Conservation (phyloP, 2,329 filamentous ascomycete genomes). For the Pseudocercospora cruenta region DNA sequence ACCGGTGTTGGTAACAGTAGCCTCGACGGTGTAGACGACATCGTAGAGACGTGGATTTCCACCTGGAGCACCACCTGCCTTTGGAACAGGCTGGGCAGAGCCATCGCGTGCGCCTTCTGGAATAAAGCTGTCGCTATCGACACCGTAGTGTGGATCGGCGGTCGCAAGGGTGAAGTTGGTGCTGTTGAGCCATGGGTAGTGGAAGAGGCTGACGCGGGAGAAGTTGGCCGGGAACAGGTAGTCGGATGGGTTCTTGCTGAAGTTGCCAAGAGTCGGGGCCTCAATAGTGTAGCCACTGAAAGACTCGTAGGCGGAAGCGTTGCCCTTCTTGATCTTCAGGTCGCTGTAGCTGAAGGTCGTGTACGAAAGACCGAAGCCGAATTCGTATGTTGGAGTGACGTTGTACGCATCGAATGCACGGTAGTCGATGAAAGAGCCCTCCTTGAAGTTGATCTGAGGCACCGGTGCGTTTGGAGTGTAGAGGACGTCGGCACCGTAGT, state of each 20-base stretch:
- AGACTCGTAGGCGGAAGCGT: slow-evolving; percentile 58
- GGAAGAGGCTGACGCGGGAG: slow-evolving; percentile 56
- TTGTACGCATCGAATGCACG: slow-evolving; percentile 51
- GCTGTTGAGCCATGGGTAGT: slow-evolving; percentile 72
- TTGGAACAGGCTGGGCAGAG: slow-evolving; percentile 58
- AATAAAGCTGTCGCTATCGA: slow-evolving; percentile 56
- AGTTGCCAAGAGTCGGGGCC: slow-evolving; percentile 66
- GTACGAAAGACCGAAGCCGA: slow-evolving; percentile 63
- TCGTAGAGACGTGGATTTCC: slow-evolving; percentile 69
- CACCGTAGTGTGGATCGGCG: slow-evolving; percentile 62
- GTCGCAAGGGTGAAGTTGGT: slow-evolving; percentile 61
- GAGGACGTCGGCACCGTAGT: slow-evolving; percentile 37
- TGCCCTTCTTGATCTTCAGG: slow-evolving; percentile 46
- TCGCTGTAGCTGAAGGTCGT: slow-evolving; percentile 75
- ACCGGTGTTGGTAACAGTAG: slow-evolving; percentile 64
- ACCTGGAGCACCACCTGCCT: slow-evolving; percentile 66
- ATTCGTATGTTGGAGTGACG: slow-evolving; percentile 55
- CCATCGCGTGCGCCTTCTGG: slow-evolving; percentile 61
- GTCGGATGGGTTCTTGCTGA: slow-evolving; percentile 57
- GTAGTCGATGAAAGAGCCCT: slow-evolving; percentile 80
- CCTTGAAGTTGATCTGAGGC: slow-evolving; percentile 44
- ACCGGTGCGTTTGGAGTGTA: slow-evolving; percentile 45
- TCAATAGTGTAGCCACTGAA: slow-evolving; percentile 62
- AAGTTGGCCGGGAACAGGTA: slow-evolving; percentile 65
- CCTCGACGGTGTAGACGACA: slow-evolving; percentile 66